Percentiles rank a stretch among this genome's conserved stretches.
phyloP scores from a whole-genome alignment of 2,329 filamentous ascomycete genomes.

The Lasiodiplodia sp. region DNA sequence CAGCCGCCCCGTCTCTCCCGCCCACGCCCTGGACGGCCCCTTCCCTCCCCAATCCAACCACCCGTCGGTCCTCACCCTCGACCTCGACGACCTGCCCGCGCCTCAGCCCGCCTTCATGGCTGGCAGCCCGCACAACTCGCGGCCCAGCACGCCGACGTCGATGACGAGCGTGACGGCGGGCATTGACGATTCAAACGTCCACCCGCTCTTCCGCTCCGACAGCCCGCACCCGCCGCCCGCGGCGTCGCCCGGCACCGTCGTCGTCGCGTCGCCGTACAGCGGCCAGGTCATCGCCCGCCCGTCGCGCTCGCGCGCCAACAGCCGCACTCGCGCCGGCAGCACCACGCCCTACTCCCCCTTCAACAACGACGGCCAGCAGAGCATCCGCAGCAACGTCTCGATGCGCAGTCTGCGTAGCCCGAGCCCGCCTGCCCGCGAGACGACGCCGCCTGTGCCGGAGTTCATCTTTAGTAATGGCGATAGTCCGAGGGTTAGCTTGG shows the following conservation, averaged over 20 bases:
- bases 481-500: constrained; percentile 48
- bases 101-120: constrained; percentile 22
- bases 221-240: constrained; percentile 71
- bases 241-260: constrained; percentile 72
- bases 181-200: constrained; percentile 72
- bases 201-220: constrained; percentile 78
- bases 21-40: constrained; percentile 63
- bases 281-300: constrained; percentile 65
- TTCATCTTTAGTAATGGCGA: constrained; percentile 52
- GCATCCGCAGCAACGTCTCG: constrained; percentile 11
- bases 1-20: constrained; percentile 71
- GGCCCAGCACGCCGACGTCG: constrained; percentile 46
- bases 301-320: constrained; percentile 38
- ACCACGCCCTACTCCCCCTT: neutral
- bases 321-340: constrained; percentile 43
- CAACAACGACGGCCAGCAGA: constrained; percentile 32
- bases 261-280: constrained; percentile 73
- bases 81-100: constrained; percentile 27
- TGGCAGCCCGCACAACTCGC: constrained; percentile 40
- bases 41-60: constrained; percentile 38
- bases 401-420: constrained; percentile 25
- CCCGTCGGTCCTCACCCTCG: neutral
- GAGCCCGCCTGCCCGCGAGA: constrained; percentile 46
- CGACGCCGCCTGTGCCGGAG: constrained; percentile 53
- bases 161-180: neutral